Conservation (phyloP, 208 protist genomes). For the Trypanosoma theileri region DNA sequence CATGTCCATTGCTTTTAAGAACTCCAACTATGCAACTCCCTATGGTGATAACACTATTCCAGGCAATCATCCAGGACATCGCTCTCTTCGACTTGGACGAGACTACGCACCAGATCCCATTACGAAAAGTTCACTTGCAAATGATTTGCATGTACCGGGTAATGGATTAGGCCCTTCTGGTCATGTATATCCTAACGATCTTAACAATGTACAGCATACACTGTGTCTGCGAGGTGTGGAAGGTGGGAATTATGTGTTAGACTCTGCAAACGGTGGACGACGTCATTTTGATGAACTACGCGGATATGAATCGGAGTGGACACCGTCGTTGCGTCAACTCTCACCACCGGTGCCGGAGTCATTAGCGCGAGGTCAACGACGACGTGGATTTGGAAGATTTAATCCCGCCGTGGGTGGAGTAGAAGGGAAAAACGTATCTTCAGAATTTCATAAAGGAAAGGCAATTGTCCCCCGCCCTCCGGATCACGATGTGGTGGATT, state of each 20-base stretch:
- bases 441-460: constrained; percentile 22
- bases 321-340: constrained; percentile 17
- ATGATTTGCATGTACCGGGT: constrained; percentile 41
- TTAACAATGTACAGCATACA: constrained; percentile 10
- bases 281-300: constrained; percentile 69
- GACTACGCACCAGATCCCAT: constrained; percentile 46
- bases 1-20: constrained; percentile 68
- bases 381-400: constrained; percentile 7
- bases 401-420: neutral
- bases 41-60: constrained; percentile 68
- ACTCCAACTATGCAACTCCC: constrained; percentile 68
- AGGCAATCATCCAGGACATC: constrained; percentile 62
- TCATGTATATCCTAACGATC: neutral
- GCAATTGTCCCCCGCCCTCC: constrained; percentile 46
- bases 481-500: constrained; percentile 53
- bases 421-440: neutral
- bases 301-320: constrained; percentile 37
- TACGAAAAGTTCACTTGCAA: constrained; percentile 40
- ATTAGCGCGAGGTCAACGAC: neutral
- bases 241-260: constrained; percentile 52
- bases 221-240: constrained; percentile 19
- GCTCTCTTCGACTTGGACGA: constrained; percentile 38
- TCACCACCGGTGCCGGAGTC: neutral
- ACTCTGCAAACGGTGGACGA: constrained; percentile 58
- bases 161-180: constrained; percentile 11